phyloP scores from a whole-genome alignment of 2,329 filamentous ascomycete species.

The Sporothrix variecibatus region DNA sequence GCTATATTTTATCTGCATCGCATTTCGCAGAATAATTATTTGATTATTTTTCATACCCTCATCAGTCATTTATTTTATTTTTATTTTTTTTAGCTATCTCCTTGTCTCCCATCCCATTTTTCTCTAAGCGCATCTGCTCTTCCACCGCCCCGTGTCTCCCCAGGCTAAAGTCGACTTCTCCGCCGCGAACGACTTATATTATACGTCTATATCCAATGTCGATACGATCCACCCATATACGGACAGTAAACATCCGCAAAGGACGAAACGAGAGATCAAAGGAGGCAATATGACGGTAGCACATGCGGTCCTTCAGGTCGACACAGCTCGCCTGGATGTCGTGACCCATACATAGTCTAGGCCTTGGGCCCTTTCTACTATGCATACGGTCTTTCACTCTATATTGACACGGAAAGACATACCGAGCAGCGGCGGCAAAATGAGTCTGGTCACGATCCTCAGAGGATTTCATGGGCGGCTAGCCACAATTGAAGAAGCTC shows the following conservation, averaged over 20 bases:
- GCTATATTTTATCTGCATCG: background rate
- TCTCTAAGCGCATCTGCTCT: background rate
- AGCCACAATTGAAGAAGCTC: background rate
- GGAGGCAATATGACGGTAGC: background rate
- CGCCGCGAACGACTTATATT: background rate
- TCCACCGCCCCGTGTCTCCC: background rate
- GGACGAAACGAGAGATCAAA: background rate
- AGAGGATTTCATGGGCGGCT: background rate
- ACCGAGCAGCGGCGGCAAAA: background rate
- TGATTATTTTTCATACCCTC: background rate
- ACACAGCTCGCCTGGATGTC: background rate
- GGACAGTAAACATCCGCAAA: slow-evolving; percentile 7
- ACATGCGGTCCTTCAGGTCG: background rate
- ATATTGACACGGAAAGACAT: background rate
- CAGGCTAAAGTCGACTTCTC: slow-evolving; percentile 18
- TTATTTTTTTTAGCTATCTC: background rate
- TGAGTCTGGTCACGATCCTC: background rate
- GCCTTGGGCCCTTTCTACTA: background rate
- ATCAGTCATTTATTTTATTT: background rate
- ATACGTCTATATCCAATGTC: slow-evolving; percentile 8
- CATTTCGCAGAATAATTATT: background rate
- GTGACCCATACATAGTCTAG: slow-evolving; percentile 7
- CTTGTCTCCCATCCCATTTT: background rate
- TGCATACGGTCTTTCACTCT: background rate
- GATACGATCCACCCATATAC: background rate